Evolutionary conservation across 2,329 filamentous ascomycete genomes (phyloP).

Genomic region (Aspergillus piperis): DNA sequence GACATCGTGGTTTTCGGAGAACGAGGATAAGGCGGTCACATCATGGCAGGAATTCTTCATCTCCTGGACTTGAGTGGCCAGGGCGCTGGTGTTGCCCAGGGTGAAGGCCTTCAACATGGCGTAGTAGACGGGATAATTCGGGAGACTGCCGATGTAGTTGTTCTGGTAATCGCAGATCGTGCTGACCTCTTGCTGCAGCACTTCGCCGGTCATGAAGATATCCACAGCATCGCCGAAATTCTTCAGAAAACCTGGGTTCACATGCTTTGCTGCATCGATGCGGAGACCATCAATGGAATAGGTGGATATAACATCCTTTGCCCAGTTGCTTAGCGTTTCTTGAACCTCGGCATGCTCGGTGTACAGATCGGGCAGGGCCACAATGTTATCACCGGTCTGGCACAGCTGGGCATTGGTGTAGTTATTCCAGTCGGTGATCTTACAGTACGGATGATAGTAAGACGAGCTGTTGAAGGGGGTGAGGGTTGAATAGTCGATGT

Average conservation of each 20-base stretch:
- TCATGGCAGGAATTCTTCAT: slow-evolving; percentile 39
- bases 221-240: slow-evolving; percentile 39
- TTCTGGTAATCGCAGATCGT: slow-evolving; percentile 47
- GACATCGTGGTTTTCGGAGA: slow-evolving; percentile 63
- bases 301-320: slow-evolving; percentile 42
- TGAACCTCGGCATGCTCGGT: slow-evolving; percentile 47
- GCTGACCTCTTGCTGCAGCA: slow-evolving; percentile 39
- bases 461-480: slow-evolving; percentile 29
- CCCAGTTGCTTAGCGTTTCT: slow-evolving; percentile 46
- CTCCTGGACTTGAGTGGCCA: slow-evolving; percentile 27
- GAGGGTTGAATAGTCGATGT: slow-evolving; percentile 28
- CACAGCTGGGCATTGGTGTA: slow-evolving; percentile 44
- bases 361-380: slow-evolving; percentile 50
- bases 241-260: slow-evolving; percentile 46
- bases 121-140: slow-evolving; percentile 50
- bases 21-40: slow-evolving; percentile 51
- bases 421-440: slow-evolving; percentile 37
- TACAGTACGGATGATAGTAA: slow-evolving; percentile 34
- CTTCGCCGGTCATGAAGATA: slow-evolving; percentile 51
- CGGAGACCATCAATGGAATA: slow-evolving; percentile 55
- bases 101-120: slow-evolving; percentile 39
- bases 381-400: slow-evolving; percentile 54
- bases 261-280: slow-evolving; percentile 52
- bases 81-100: slow-evolving; percentile 31
- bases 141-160: slow-evolving; percentile 43